phyloP scores from a whole-genome alignment of 176 grass and related monocot species.

The Zoysia pacifica region DNA sequence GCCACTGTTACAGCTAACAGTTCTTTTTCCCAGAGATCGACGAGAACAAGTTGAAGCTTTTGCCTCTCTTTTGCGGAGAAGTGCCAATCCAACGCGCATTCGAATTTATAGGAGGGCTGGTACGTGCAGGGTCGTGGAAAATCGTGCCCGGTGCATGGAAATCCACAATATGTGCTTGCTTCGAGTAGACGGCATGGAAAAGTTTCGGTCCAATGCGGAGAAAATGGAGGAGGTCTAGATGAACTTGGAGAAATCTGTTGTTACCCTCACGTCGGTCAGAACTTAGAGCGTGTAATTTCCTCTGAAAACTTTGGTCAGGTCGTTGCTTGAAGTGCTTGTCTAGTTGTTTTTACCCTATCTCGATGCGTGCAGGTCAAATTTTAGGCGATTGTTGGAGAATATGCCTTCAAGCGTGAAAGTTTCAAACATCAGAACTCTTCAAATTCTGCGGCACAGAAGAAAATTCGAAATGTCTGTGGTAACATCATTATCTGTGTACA shows the following conservation, averaged over 20 bases:
- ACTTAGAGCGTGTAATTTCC: background rate
- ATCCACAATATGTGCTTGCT: background rate
- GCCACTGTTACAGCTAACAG: no score
- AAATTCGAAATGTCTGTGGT: no score
- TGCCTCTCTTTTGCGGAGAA: background rate
- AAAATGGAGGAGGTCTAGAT: background rate
- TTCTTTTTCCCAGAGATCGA: no score
- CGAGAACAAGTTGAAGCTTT: background rate
- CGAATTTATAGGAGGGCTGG: slow-evolving; percentile 18
- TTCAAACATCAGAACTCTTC: background rate
- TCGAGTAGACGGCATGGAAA: background rate
- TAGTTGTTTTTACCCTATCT: background rate
- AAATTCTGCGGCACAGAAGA: no score
- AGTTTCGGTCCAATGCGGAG: background rate
- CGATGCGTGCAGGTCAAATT: background rate
- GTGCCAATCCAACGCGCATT: background rate
- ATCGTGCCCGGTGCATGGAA: slow-evolving; percentile 14
- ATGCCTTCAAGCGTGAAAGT: background rate
- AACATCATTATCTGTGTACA: no score
- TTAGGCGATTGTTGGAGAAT: background rate
- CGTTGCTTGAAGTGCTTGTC: background rate
- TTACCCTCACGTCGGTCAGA: background rate
- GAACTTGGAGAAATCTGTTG: background rate
- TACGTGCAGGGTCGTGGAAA: slow-evolving; percentile 7
- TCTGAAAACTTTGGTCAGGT: background rate